These are phyloP conservation scores for Fomitiporia mediterranea DNA, from an alignment of 1,284 basidiomycete species.

Conservation along the genomic window DNA sequence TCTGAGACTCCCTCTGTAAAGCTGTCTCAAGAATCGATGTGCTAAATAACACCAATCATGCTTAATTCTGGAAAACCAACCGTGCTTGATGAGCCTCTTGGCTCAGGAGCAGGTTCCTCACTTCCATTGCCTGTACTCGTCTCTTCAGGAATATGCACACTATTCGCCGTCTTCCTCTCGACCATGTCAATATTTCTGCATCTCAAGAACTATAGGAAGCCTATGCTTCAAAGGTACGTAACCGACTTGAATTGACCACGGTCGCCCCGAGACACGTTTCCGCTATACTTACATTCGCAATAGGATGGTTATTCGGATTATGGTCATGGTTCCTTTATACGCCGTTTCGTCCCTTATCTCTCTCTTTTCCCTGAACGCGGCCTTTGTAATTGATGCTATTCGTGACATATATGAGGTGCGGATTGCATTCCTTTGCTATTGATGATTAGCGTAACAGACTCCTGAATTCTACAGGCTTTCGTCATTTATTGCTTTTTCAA, in stretches of 20 bases:
- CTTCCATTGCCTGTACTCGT: slow-evolving; percentile 51
- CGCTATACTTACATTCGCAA: too few relatives aligned
- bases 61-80: not conserved
- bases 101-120: slow-evolving; percentile 41
- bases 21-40: not conserved
- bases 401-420: slow-evolving; percentile 94
- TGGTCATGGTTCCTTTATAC: slow-evolving; percentile 97
- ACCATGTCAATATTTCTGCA: slow-evolving; percentile 83
- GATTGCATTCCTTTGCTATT: slow-evolving; percentile 6
- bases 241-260: slow-evolving; percentile 29
- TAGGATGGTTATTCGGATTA: slow-evolving; percentile 92
- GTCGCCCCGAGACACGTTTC: too few relatives aligned
- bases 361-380: slow-evolving; percentile 90
- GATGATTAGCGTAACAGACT: slow-evolving; percentile 7
- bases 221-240: slow-evolving; percentile 69
- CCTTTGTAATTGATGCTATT: slow-evolving; percentile 94
- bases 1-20: not conserved
- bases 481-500: slow-evolving; percentile 94
- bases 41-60: not conserved
- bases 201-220: slow-evolving; percentile 87
- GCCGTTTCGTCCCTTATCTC: slow-evolving; percentile 90
- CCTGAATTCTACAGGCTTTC: slow-evolving; percentile 61
- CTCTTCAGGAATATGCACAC: slow-evolving; percentile 57
- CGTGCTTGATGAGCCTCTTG: slow-evolving; percentile 10
- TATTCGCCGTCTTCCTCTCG: slow-evolving; percentile 75